Evolutionary conservation across 2,329 filamentous ascomycete genomes (phyloP).

Genomic region (Botryotinia globosa): DNA sequence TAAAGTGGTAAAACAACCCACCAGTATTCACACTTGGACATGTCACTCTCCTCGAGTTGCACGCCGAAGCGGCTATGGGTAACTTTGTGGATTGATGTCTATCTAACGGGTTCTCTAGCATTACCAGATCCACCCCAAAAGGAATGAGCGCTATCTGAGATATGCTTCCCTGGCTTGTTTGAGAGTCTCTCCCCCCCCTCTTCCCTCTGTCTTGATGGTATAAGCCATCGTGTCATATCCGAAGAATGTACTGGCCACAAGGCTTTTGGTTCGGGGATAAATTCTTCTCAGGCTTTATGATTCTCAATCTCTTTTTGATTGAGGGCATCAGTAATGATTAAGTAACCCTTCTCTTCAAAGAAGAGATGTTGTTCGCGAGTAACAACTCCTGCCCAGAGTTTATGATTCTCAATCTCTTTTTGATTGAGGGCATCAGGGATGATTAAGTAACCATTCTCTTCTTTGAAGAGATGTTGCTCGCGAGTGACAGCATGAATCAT

Average conservation of each 20-base stretch:
- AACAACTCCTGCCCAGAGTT: conserved; percentile 40
- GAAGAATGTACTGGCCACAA: conserved; percentile 26
- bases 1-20: not conserved
- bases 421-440: conserved; percentile 31
- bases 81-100: conserved; percentile 47
- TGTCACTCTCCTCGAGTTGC: not conserved
- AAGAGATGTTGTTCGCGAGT: not conserved
- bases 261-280: conserved; percentile 36
- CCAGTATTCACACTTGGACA: not conserved
- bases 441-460: conserved; percentile 37
- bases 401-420: conserved; percentile 28
- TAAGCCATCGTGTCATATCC: conserved; percentile 42
- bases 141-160: conserved; percentile 56
- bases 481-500: not conserved
- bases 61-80: conserved; percentile 35
- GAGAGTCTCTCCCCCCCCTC: conserved; percentile 40
- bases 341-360: conserved; percentile 34
- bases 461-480: not conserved
- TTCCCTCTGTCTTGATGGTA: conserved; percentile 43
- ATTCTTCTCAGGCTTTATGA: conserved; percentile 38
- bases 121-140: conserved; percentile 49
- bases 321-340: conserved; percentile 34
- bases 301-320: conserved; percentile 26
- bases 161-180: conserved; percentile 49
- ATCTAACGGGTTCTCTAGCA: conserved; percentile 57